Conservation (phyloP, 192 early-diverging fungal species). For the Podila epicladia region DNA sequence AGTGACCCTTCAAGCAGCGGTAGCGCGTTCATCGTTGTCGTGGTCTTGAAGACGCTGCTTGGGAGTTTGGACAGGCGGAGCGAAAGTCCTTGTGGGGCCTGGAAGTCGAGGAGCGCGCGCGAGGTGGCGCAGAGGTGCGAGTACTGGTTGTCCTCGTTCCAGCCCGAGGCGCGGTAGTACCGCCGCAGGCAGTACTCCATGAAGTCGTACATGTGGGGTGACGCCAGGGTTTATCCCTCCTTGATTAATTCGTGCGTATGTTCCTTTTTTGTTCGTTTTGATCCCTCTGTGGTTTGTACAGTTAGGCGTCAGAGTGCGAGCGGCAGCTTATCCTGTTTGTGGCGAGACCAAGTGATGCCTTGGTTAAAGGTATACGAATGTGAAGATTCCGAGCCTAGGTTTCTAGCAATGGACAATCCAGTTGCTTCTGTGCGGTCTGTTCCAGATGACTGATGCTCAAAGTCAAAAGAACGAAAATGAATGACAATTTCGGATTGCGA, state of each 20-base stretch:
- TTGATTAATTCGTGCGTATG: neutral
- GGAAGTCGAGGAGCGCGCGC: slow-evolving; percentile 82
- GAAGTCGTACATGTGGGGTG: slow-evolving; percentile 74
- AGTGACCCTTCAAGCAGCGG: slow-evolving; percentile 68
- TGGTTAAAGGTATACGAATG: no score
- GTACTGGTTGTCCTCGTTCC: slow-evolving; percentile 86
- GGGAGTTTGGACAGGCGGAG: slow-evolving; percentile 80
- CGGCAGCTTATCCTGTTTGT: no score
- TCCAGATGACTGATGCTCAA: slow-evolving; percentile 1
- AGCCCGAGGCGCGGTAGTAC: slow-evolving; percentile 79
- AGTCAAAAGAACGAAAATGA: neutral
- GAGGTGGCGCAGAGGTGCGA: slow-evolving; percentile 81
- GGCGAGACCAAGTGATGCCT: no score
- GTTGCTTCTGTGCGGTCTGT: no score
- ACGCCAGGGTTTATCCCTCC: slow-evolving; percentile 25
- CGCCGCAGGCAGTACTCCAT: slow-evolving; percentile 83
- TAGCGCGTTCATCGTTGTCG: slow-evolving; percentile 75
- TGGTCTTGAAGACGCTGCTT: slow-evolving; percentile 78
- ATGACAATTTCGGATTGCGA: neutral
- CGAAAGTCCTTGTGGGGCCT: slow-evolving; percentile 77
- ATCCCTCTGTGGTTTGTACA: no score
- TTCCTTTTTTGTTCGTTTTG: no score
- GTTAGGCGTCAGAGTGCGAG: no score
- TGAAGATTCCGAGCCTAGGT: no score
- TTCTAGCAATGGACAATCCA: no score